Base-by-base conservation (phyloP, 352 stramenopile genomes). In the Globisporangium sylvaticum region DNA sequence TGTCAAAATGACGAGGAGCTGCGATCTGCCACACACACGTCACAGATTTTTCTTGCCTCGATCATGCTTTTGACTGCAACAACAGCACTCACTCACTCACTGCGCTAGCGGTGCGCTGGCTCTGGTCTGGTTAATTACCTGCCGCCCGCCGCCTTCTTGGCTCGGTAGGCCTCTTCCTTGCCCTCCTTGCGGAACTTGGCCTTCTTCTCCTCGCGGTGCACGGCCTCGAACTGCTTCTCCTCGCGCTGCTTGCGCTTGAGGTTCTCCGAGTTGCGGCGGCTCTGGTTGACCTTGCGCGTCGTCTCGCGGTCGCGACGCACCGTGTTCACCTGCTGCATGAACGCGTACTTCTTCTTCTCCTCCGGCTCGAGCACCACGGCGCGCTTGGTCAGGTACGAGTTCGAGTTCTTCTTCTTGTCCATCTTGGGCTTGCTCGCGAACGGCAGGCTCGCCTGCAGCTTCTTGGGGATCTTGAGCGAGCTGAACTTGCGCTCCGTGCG, bases 381-480 rank as follows among this genome's bases (percentile, higher is more conserved):
- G 29, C 90, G 86, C 69, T 91, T 98, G 22, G 77, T 84, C 69
- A 92, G 56, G 73, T 98, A 98, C 34, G 87, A 90, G 61, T 96
- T 87, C 12, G 74, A 72, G 20, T 72, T 83, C 68, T 96, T 91
- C 67, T 97, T 88, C 75, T 94, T 94, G 75, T 96, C 82, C 22
- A 92, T 25, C 84, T 99, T 99, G 14, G 96, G 97, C 71, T 99
- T 99, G 75, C 86, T 98, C 25, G 91, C 90, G 83, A 98, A 99
- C 61, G 98, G 98, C 56, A 99, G 77, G 8, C 74, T 77, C n/a
- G 85, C 84, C 80, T 99, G 96, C n/a, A 99, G 84, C 64, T 97
- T 98, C 78, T 98, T 98, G 0, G 97, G 95, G 54, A 99, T 89
- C 62, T 91, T 90, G n/a, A 99, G 76, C 39, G 89, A 64, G 52